Conservation (phyloP, 345 rosid genomes). For the Gossypium longicalyx region DNA sequence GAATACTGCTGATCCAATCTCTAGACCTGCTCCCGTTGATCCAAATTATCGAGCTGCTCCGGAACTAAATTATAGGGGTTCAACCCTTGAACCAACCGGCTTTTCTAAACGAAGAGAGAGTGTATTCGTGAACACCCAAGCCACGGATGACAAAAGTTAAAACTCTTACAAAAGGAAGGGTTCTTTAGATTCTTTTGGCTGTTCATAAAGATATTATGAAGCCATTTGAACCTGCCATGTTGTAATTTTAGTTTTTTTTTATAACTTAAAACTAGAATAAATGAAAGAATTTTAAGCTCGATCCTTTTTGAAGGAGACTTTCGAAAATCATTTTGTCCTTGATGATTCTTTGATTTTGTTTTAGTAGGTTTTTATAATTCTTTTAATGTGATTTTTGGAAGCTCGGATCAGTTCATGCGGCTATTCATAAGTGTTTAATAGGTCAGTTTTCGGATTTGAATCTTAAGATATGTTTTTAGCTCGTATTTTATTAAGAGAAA, state of each 20-base stretch:
- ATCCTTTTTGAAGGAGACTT: not conserved
- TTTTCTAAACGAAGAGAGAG: constrained; percentile 63
- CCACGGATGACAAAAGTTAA: constrained; percentile 47
- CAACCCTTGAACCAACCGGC: constrained; percentile 53
- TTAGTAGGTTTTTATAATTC: not conserved
- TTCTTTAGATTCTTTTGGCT: constrained; percentile 7
- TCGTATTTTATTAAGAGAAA: not conserved
- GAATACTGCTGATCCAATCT: constrained; percentile 39
- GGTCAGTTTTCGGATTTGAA: not conserved
- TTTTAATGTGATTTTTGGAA: not conserved
- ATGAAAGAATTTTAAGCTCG: constrained; percentile 6
- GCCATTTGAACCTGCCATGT: constrained; percentile 22
- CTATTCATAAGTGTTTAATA: not conserved
- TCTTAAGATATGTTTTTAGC: not conserved
- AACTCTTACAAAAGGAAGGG: constrained; percentile 11
- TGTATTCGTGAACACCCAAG: constrained; percentile 50
- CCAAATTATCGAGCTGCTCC: constrained; percentile 53
- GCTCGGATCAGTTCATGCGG: not conserved
- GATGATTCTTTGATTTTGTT: not conserved
- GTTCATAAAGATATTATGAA: constrained; percentile 14
- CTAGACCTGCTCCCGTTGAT: constrained; percentile 52
- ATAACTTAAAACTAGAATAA: constrained; percentile 16
- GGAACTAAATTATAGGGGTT: constrained; percentile 59
- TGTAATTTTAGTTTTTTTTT: constrained; percentile 21
- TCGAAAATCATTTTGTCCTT: not conserved